Base-by-base conservation (phyloP, 108 stramenopile species). In the Fragilariopsis cylindrus region DNA sequence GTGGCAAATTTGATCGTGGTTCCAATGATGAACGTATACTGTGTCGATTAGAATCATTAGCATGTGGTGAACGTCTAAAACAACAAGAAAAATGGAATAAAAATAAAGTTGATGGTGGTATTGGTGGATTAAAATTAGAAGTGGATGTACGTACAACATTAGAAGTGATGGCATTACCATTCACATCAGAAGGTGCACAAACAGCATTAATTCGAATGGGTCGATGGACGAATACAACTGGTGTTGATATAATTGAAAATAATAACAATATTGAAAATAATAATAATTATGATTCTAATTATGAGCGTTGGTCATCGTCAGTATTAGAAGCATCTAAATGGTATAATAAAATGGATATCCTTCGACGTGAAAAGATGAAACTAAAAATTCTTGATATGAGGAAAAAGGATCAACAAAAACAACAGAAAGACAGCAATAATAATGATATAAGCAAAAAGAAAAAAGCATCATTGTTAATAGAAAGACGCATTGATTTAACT, bases 141-240 rank as follows among this genome's bases (percentile, higher is more conserved):
- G 54, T 91, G 45, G 94, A 96, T 75, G 95, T 93, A 11, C 72
- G 90, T 40, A 84, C 82, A 67, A 82, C 81, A 2, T 74, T 96
- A 13, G 63, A 76, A 3, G 83, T 74, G 3, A 82, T 96, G 86
- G 71, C 76, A 40, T 63, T 92, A 54, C 85, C 90, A 0, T 69
- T 82, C 57, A 83, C 87, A 3, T 71, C 89, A 8, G 57, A 86
- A 70, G 95, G 95, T 6, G 92, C 95, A 42, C 60, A 72, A 48
- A 52, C 73, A 40, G 95, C 92, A 15, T 71, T 96, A 75, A 52
- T 96, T 13, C 76, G 77, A 57, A 77, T 96, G 41, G 92, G 92
- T 11, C 62, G 81, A 56, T 96, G 95, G 95, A 69, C 86, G 1
- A 58, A 76, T 58, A 71, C 54, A 16, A 57, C 74, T 9, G 62